Base-by-base conservation (phyloP, 208 protist species). In the Phytomonas serpens region DNA sequence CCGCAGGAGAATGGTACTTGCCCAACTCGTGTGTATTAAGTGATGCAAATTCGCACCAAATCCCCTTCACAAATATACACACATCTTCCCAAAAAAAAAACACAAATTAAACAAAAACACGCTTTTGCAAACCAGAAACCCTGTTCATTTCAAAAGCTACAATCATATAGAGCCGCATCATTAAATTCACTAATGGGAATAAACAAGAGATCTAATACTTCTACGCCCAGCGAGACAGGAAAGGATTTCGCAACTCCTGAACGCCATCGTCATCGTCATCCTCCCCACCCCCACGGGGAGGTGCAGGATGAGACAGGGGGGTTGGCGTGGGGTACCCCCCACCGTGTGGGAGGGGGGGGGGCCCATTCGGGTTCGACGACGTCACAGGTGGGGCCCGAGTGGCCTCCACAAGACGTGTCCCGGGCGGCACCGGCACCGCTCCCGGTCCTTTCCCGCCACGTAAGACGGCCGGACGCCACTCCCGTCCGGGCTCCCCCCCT, bases 241-340 rank as follows among this genome's bases (percentile, higher is more conserved):
- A 91, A 19, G 85, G 88, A 57, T 93, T 93, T 30, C 77, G 82
- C 63, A 93, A 66, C 64, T 88, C 86, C 34, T 80, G 83, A 38
- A 77, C 77, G 31, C 75, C 73, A 14, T 62, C 72, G 40, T 79
- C 71, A 16, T 68, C 67, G 61, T 32, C 5, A 11, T 51, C 52
- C 10, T 65, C 29, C 0, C n/a, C 38, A n/a, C 38, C 38, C 14
- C 30, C 29, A 27, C 34, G 34, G 34, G 47, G 27, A 27, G 47
- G 47, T 1, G 47, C 47, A 5, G 47, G 47, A 57, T 16, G 47
- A 57, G 19, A 9, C 10, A 19, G 23, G 5, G 47, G 16, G 47
- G 47, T 57, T 2, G 1, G 47, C 47, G 4, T 27, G 47, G 47
- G 47, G 1, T 57, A 19, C 19, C 4, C 19, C 47, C 2, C n/a